A percentile compares a stretch with the other conserved stretches of the same genome.
Evolutionary conservation across 2,329 filamentous ascomycete genomes (phyloP).

Genomic region (Zalaria obscura): DNA sequence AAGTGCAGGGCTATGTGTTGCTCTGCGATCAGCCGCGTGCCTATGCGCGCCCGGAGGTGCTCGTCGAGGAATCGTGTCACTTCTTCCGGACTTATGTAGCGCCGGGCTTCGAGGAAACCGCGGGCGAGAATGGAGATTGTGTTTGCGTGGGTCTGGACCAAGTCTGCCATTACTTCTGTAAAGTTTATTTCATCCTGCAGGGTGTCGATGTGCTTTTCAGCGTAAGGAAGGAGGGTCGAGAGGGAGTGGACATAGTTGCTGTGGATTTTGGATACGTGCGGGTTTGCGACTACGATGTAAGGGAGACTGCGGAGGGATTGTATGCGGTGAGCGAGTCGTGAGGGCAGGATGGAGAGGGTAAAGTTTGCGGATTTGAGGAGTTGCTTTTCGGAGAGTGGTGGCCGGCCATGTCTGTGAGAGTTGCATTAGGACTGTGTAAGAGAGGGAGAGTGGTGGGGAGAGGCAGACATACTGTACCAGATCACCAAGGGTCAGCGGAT

Average conservation of each 20-base stretch:
- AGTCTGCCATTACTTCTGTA: conserved; percentile 80
- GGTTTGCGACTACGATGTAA: conserved; percentile 97
- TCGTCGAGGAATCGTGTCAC: conserved; percentile 90
- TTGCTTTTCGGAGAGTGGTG: conserved; percentile 65
- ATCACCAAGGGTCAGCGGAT: conserved; percentile 73
- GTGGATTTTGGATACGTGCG: conserved; percentile 87
- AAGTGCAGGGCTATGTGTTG: conserved; percentile 89
- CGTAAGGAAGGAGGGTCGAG: conserved; percentile 77
- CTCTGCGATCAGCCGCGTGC: conserved; percentile 85
- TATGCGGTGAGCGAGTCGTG: conserved; percentile 85
- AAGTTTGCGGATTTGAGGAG: conserved; percentile 90
- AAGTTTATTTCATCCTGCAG: conserved; percentile 83
- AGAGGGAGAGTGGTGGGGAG: neutral
- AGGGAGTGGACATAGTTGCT: conserved; percentile 91
- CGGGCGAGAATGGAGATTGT: conserved; percentile 87
- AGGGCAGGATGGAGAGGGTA: conserved; percentile 80
- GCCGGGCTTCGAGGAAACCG: conserved; percentile 83
- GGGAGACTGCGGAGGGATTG: conserved; percentile 86
- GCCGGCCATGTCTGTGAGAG: conserved; percentile 53
- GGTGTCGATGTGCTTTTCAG: conserved; percentile 55
- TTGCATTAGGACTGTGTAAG: too few species aligned
- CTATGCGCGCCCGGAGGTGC: conserved; percentile 84
- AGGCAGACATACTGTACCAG: conserved; percentile 56
- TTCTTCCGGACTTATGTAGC: conserved; percentile 69
- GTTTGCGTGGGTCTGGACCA: conserved; percentile 89